Percentiles rank a stretch among this genome's conserved stretches.
Conservation (phyloP, 2,329 filamentous ascomycete genomes). For the Claviceps maximensis region DNA sequence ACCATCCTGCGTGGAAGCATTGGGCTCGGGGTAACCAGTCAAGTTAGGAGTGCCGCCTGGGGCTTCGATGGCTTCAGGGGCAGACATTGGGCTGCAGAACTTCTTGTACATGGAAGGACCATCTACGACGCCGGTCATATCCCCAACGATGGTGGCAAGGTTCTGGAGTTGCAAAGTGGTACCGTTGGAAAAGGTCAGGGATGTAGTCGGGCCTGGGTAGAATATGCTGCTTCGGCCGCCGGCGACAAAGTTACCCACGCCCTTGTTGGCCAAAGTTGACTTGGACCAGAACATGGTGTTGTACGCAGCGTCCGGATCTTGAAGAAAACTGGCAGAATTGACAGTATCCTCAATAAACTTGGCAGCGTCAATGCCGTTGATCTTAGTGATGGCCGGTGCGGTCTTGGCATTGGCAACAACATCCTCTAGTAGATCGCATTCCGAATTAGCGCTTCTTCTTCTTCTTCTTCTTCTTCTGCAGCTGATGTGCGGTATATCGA, state of each 20-base stretch:
- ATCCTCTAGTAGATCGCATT: constrained; percentile 6
- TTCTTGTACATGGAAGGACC: constrained; percentile 20
- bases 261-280: constrained; percentile 7
- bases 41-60: not conserved
- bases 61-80: not conserved
- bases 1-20: constrained; percentile 13
- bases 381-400: constrained; percentile 13
- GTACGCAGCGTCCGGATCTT: constrained; percentile 20
- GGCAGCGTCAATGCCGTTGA: constrained; percentile 14
- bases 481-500: no score
- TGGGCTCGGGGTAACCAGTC: constrained; percentile 17
- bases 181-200: constrained; percentile 24
- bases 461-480: not conserved
- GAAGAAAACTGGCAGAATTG: constrained; percentile 10
- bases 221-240: constrained; percentile 16
- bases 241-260: constrained; percentile 17
- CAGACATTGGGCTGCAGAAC: constrained; percentile 17
- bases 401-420: constrained; percentile 10
- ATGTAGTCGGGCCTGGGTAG: constrained; percentile 21
- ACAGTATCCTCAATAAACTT: constrained; percentile 12
- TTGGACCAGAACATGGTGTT: constrained; percentile 25
- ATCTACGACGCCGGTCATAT: constrained; percentile 18
- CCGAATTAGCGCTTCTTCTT: not conserved
- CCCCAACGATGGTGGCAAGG: constrained; percentile 15
- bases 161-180: constrained; percentile 18